Base-by-base conservation (phyloP, 495 filamentous ascomycete genomes). In the Penicilliopsis zonata region DNA sequence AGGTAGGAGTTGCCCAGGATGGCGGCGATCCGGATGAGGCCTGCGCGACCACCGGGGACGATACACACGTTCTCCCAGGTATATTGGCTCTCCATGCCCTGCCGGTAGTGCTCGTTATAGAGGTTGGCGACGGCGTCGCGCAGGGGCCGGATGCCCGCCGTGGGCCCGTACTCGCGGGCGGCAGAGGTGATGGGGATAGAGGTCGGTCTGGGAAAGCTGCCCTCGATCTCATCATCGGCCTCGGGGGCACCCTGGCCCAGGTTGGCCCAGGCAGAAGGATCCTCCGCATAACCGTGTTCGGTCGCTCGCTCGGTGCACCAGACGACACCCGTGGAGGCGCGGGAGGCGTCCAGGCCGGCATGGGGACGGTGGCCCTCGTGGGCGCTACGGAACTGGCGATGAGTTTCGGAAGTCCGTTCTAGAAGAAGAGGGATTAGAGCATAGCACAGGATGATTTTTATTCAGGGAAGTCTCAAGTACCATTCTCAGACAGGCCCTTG, bases 21-120 rank as follows among this genome's bases (percentile, higher is more conserved):
- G 14, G 88, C 88, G 2, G 88, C 86, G 57, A 95, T 93, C 29
- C 88, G 73, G 40, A 95, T 93, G 61, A 96, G 62, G 15, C 88
- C 88, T 10, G 88, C 87, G 40, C 88, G 69, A 16, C 88, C 88
- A 54, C 88, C 88, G 24, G 88, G 88, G 3, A 96, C 88, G 49
- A 96, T 92, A 56, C 82, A 86, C n/a, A 95, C 88, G 58, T 96
- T 95, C 62, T 95, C 88, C 80, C 85, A 94, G n/a, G 80, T 86
- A 52, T 96, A 95, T 56, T 93, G 67, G 52, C 80, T 87, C n/a
- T 68, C 62, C 59, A 90, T 86, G 37, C 81, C 83, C 57, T 87
- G 63, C 26, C 88, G 76, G 48, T 94, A 86, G 55, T 93, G 85
- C 48, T 74, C 77, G 47, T 96, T 95, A 66, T 96, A 96, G 36